Base-by-base conservation (phyloP, 1,139 yeast genomes). In the Geotrichum restrictum region DNA sequence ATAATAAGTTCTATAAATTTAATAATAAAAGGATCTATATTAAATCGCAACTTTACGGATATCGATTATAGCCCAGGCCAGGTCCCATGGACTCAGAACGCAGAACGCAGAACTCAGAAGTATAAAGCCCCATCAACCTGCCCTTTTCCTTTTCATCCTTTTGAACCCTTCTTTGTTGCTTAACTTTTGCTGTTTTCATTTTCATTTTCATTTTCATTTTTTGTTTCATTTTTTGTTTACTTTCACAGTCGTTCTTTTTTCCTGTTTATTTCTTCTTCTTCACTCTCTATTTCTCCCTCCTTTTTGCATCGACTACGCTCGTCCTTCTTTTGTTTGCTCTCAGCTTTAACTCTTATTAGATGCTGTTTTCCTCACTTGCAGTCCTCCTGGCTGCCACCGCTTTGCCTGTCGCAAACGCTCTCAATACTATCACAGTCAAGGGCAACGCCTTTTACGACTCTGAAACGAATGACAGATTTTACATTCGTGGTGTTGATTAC, bases 391-490 rank as follows among this genome's bases (percentile, higher is more conserved):
- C 43, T 8, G 46, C 51, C 10, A 43, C 44, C 7, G n/a, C n/a
- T n/a, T 11, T 36, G 21, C 33, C 54, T 19, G 33, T 52, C 8
- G 52, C 38, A 3, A 13, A 46, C 2, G 54, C 54, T 3, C 37
- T 48, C 16, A 39, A 45, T 27, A 41, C 57, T 16, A 67, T 72
- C 53, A 72, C 62, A 53, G 62, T 72, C 56, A 67, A 65, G 55
- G 75, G 75, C 43, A 70, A 69, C 66, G 83, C 87, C 69, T 88
- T 88, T 69, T 88, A 79, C 74, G 85, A 77, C 75, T 74, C 85
- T 59, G 81, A 81, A 70, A 85, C 86, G 66, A 93, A 91, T 32
- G 77, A 89, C 51, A 94, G 88, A 68, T 88, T 88, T 72, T 84
- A 81, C 72, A 80, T 88, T 69, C 78, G 76, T 66, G 95, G 95